These are phyloP conservation scores for Amoeboaphelidium protococcarum DNA, from an alignment of 371 early-diverging fungal species.

Conservation along the genomic window DNA sequence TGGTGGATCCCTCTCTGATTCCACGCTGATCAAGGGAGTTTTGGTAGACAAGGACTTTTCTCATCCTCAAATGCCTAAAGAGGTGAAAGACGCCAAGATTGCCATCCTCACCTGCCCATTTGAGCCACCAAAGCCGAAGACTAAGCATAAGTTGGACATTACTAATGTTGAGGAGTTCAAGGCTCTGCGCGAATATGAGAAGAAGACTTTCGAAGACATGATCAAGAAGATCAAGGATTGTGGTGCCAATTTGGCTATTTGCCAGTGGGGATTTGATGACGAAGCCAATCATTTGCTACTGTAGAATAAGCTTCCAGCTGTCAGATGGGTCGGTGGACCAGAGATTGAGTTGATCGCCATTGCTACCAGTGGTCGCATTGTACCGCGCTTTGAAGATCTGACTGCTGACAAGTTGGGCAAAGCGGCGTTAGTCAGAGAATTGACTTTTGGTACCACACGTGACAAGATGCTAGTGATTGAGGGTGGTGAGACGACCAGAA, in stretches of 20 bases:
- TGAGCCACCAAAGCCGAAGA: slow-evolving; percentile 99
- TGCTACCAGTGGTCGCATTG: slow-evolving; percentile 96
- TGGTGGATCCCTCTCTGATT: slow-evolving; percentile 81
- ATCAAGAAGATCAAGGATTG: slow-evolving; percentile 84
- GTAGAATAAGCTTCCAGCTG: slow-evolving; percentile 93
- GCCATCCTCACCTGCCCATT: slow-evolving; percentile 99
- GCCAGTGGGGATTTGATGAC: slow-evolving; percentile 99
- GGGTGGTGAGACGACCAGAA: slow-evolving; percentile 86
- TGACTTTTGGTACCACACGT: slow-evolving; percentile 92
- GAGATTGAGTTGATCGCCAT: slow-evolving; percentile 97
- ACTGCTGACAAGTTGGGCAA: slow-evolving; percentile 65
- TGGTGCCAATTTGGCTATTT: slow-evolving; percentile 94
- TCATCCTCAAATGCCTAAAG: slow-evolving; percentile 98
- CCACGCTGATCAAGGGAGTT: slow-evolving; percentile 86
- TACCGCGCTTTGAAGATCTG: slow-evolving; percentile 97
- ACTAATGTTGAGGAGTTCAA: slow-evolving; percentile 91
- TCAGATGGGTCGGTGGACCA: slow-evolving; percentile 99
- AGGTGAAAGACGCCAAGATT: slow-evolving; percentile 81
- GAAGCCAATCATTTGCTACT: slow-evolving; percentile 98
- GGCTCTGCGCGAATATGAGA: slow-evolving; percentile 85
- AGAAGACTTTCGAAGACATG: slow-evolving; percentile 88
- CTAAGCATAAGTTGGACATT: slow-evolving; percentile 98
- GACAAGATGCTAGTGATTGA: slow-evolving; percentile 96
- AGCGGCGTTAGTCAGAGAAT: slow-evolving; percentile 80
- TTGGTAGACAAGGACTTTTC: slow-evolving; percentile 98